A percentile compares a stretch with the other conserved stretches of the same genome.
Evolutionary conservation across 202 grass and related monocot species (phyloP).

Genomic region (Bolboschoenoplectus hybrid): DNA sequence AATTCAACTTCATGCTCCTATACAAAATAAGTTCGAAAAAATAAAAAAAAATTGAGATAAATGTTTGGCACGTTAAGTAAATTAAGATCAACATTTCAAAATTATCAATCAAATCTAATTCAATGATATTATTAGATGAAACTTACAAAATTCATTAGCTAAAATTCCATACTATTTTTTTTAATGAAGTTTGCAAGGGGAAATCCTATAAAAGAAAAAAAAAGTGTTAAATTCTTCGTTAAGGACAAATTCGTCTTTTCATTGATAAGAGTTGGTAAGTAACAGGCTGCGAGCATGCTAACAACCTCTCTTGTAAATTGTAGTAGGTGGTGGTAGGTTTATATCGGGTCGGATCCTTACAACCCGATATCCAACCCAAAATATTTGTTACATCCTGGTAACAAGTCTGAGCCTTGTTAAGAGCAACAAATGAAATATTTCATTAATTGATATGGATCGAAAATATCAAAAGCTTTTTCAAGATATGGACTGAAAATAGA

Average conservation of each 20-base stretch:
- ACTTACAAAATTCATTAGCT: not conserved
- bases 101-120: not conserved
- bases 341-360: not conserved
- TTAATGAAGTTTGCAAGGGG: no score
- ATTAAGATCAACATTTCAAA: not conserved
- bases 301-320: not conserved
- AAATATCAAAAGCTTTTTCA: not conserved
- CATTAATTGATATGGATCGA: not conserved
- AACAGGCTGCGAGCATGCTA: not conserved
- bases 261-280: not conserved
- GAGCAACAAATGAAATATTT: not conserved
- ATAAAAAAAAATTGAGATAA: not conserved
- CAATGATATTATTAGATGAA: not conserved
- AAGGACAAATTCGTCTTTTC: not conserved
- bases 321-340: not conserved
- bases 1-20: no score
- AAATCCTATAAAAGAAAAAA: no score
- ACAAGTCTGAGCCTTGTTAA: not conserved
- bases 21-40: not conserved
- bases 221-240: no score
- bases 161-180: no score
- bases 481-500: not conserved
- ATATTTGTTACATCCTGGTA: not conserved
- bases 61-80: not conserved
- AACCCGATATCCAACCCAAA: not conserved